Conservation (phyloP, 768 basidiomycete genomes). For the Boletus huronensis region DNA sequence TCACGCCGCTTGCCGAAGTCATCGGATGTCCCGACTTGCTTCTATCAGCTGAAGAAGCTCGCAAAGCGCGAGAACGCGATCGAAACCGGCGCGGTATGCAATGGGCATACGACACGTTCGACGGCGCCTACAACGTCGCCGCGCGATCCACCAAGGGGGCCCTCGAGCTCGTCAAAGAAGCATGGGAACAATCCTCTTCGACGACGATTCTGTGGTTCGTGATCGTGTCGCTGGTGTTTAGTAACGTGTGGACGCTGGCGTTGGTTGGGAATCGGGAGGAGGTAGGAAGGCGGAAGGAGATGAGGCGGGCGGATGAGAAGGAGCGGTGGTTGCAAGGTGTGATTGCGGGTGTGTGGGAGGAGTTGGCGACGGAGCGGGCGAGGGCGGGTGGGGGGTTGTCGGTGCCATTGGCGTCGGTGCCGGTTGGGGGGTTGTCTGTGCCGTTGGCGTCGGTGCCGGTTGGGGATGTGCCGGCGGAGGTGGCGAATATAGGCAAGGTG, state of each 20-base stretch:
- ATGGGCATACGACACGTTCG: slow-evolving; percentile 87
- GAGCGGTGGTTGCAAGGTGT: slow-evolving; percentile 75
- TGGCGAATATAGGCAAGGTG: slow-evolving; percentile 43
- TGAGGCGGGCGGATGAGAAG: slow-evolving; percentile 58
- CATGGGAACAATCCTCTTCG: slow-evolving; percentile 72
- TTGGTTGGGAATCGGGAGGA: slow-evolving; percentile 48
- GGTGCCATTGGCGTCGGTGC: slow-evolving; percentile 18
- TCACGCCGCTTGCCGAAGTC: slow-evolving; percentile 23
- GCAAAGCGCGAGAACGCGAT: slow-evolving; percentile 61
- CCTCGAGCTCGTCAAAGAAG: slow-evolving; percentile 73
- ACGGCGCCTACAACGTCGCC: slow-evolving; percentile 71
- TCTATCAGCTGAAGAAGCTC: slow-evolving; percentile 12
- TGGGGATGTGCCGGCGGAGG: slow-evolving; percentile 44
- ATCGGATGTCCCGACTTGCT: slow-evolving; percentile 7
- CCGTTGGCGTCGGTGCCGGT: slow-evolving; percentile 20
- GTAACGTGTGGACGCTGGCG: slow-evolving; percentile 70
- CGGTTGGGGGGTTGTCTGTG: slow-evolving; percentile 17
- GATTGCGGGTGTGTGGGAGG: slow-evolving; percentile 69
- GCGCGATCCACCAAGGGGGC: slow-evolving; percentile 66
- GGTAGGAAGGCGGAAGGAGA: slow-evolving; percentile 41
- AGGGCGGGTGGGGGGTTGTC: slow-evolving; percentile 12
- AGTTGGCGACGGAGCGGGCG: slow-evolving; percentile 49
- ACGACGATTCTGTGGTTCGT: slow-evolving; percentile 71
- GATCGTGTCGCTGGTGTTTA: slow-evolving; percentile 68
- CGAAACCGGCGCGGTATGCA: slow-evolving; percentile 71